phyloP scores from a whole-genome alignment of 345 rosid species.

The Populus pruinosa region DNA sequence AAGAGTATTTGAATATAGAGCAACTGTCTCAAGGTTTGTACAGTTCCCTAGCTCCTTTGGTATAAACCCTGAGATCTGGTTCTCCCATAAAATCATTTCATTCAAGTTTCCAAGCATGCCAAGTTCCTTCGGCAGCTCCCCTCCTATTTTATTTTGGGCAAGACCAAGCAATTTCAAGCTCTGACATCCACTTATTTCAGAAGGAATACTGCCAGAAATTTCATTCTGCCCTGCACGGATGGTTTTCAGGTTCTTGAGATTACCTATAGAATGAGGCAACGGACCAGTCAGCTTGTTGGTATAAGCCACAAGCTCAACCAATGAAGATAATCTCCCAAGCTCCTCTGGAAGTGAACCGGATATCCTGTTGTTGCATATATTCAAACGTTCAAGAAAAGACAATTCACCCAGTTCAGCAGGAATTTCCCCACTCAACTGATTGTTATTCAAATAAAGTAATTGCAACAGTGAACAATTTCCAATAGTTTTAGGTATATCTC shows the following conservation, averaged over 20 bases:
- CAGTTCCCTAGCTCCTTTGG: slow-evolving; percentile 65
- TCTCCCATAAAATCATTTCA: slow-evolving; percentile 64
- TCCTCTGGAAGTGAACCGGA: slow-evolving; percentile 54
- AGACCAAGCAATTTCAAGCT: slow-evolving; percentile 68
- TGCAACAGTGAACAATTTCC: slow-evolving; percentile 40
- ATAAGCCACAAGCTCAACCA: slow-evolving; percentile 65
- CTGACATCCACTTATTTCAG: slow-evolving; percentile 63
- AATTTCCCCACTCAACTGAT: slow-evolving; percentile 62
- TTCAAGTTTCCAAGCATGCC: slow-evolving; percentile 55
- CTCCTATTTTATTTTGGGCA: slow-evolving; percentile 73
- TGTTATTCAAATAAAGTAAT: slow-evolving; percentile 51
- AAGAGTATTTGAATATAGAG: slow-evolving; percentile 66
- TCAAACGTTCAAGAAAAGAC: slow-evolving; percentile 28
- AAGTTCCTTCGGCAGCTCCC: slow-evolving; percentile 59
- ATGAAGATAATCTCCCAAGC: slow-evolving; percentile 45
- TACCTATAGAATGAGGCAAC: slow-evolving; percentile 51
- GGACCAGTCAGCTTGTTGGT: slow-evolving; percentile 69
- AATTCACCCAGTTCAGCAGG: slow-evolving; percentile 45
- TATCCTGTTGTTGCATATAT: slow-evolving; percentile 34
- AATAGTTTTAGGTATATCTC: slow-evolving; percentile 43
- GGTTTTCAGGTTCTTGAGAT: slow-evolving; percentile 45
- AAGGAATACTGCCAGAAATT: slow-evolving; percentile 67
- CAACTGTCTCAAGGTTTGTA: slow-evolving; percentile 57
- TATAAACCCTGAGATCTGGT: slow-evolving; percentile 57
- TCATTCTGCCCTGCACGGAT: slow-evolving; percentile 66